Conservation (phyloP, 1,139 yeast genomes). For the Hansenula lynferdii region DNA sequence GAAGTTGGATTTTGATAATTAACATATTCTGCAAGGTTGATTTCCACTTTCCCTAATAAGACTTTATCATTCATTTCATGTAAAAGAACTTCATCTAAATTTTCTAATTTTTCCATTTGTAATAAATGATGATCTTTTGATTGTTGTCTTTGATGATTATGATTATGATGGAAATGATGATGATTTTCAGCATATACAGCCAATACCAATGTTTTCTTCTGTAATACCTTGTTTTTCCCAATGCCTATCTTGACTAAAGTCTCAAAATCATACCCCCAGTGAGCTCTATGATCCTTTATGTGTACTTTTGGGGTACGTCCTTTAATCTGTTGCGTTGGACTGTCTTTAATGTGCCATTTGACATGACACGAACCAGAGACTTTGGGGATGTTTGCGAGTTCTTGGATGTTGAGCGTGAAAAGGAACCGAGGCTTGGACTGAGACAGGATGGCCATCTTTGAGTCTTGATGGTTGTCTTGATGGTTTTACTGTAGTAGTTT, state of each 20-base stretch:
- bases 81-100: slow-evolving; percentile 8
- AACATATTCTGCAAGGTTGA: slow-evolving; percentile 72
- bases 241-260: slow-evolving; percentile 37
- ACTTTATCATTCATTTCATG: slow-evolving; percentile 27
- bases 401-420: slow-evolving; percentile 56
- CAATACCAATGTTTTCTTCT: slow-evolving; percentile 30
- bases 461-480: no score
- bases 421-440: slow-evolving; percentile 45
- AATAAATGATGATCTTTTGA: not conserved
- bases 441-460: not conserved
- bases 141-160: not conserved
- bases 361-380: slow-evolving; percentile 65
- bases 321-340: slow-evolving; percentile 34
- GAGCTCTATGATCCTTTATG: slow-evolving; percentile 44
- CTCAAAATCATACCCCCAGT: slow-evolving; percentile 38
- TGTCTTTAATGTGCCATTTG: slow-evolving; percentile 49
- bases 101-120: not conserved
- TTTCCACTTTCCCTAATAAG: slow-evolving; percentile 58
- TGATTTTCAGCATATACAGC: slow-evolving; percentile 31
- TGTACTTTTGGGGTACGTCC: slow-evolving; percentile 40
- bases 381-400: slow-evolving; percentile 78
- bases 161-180: slow-evolving; percentile 7
- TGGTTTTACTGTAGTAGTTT: no score
- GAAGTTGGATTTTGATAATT: slow-evolving; percentile 48
- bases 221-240: slow-evolving; percentile 29